phyloP scores from a whole-genome alignment of 345 rosid species.

The Eucalyptus polyanthemos region DNA sequence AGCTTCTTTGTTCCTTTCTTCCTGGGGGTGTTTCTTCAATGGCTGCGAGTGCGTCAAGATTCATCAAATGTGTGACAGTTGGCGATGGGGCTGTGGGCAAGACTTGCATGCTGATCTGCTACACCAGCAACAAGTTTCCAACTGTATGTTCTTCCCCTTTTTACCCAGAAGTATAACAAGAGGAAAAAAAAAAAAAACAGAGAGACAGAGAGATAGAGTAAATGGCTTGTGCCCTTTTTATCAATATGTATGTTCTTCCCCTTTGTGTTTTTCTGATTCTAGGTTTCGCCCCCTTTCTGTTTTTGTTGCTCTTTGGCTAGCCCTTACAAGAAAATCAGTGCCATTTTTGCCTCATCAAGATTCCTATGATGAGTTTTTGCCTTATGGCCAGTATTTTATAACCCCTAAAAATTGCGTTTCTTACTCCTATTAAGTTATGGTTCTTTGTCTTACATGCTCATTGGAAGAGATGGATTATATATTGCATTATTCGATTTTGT shows the following conservation, averaged over 20 bases:
- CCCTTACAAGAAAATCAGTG: neutral
- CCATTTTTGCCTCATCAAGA: neutral
- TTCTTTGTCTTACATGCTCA: neutral
- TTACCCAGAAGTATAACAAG: neutral
- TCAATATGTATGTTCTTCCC: too few relatives aligned
- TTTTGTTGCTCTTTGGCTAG: neutral
- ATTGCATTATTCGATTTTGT: neutral
- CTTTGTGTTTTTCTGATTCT: neutral
- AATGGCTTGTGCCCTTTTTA: neutral
- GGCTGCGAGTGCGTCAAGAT: conserved; percentile 67
- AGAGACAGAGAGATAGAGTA: neutral
- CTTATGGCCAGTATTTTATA: neutral
- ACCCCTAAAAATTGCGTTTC: neutral
- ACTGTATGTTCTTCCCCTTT: conserved; percentile 32
- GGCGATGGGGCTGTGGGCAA: conserved; percentile 88
- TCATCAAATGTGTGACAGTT: conserved; percentile 77
- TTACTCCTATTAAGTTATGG: neutral
- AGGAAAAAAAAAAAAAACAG: neutral
- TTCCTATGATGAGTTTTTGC: neutral
- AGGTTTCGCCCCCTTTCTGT: conserved; percentile 4
- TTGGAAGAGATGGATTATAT: neutral
- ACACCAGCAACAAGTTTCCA: conserved; percentile 78
- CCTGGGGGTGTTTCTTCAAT: conserved; percentile 7
- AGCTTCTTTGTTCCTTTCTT: neutral
- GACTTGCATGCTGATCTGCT: conserved; percentile 83